Conservation (phyloP, 129 eudicot species). For the Flaveria trinervia region DNA sequence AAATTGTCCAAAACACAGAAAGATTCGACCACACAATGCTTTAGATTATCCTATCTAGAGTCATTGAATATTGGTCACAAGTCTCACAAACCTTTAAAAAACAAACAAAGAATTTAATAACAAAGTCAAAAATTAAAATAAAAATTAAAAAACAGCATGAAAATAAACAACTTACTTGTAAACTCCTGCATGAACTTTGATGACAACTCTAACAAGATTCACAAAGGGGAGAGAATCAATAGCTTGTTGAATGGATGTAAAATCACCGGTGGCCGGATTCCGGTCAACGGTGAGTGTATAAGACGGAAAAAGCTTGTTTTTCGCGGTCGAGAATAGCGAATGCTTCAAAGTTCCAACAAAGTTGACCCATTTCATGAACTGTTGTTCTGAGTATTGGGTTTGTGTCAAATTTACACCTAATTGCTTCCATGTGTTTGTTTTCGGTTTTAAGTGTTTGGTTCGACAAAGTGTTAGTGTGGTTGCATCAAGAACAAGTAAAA, state of each 20-base stretch:
- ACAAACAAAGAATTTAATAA: background rate
- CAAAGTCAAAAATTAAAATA: no score
- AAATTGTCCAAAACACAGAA: constrained; percentile 4
- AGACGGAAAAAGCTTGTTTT: constrained; percentile 79
- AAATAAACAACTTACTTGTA: constrained; percentile 62
- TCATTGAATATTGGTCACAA: constrained; percentile 27
- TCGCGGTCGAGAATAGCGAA: constrained; percentile 69
- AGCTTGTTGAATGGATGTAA: constrained; percentile 82
- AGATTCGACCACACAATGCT: constrained; percentile 27
- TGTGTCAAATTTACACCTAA: constrained; percentile 67
- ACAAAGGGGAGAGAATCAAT: constrained; percentile 83
- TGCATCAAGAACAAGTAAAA: constrained; percentile 42
- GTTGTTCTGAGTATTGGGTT: constrained; percentile 65
- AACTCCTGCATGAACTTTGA: constrained; percentile 85
- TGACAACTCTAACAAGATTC: constrained; percentile 74
- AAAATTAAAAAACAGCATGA: background rate
- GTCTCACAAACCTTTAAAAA: background rate
- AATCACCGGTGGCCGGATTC: constrained; percentile 76
- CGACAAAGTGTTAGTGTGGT: constrained; percentile 45
- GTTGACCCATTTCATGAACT: constrained; percentile 88
- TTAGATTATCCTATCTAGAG: constrained; percentile 20
- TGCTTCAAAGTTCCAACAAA: constrained; percentile 86
- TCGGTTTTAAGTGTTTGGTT: constrained; percentile 56
- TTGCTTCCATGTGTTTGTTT: constrained; percentile 45
- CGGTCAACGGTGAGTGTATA: constrained; percentile 66